Evolutionary conservation across 208 protist species (phyloP).

Genomic region (Novymonas esmeraldas): DNA sequence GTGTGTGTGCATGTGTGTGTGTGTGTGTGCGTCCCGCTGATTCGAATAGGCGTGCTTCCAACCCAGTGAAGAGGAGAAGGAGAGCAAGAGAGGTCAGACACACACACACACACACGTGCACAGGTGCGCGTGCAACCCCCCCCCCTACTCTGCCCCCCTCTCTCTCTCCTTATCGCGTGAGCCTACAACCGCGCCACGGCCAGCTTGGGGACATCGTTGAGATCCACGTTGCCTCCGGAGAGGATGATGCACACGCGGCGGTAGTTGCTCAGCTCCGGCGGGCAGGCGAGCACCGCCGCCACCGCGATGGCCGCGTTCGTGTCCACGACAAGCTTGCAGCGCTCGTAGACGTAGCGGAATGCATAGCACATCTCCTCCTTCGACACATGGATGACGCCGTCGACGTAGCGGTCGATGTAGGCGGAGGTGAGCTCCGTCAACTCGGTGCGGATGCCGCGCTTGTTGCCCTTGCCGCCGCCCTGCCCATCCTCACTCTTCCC

Average conservation of each 20-base stretch:
- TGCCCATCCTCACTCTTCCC: not conserved
- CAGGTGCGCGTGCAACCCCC: not conserved
- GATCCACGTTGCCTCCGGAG: slow-evolving; percentile 67
- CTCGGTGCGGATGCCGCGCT: slow-evolving; percentile 22
- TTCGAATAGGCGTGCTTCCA: no score
- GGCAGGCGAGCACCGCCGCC: slow-evolving; percentile 54
- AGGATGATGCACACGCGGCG: slow-evolving; percentile 53
- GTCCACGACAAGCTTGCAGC: slow-evolving; percentile 82
- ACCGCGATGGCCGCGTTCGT: slow-evolving; percentile 73
- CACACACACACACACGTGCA: not conserved
- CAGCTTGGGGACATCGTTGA: slow-evolving; percentile 44
- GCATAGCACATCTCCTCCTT: slow-evolving; percentile 57
- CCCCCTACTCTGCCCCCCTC: not conserved
- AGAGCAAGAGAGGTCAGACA: no score
- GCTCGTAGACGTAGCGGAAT: slow-evolving; percentile 81
- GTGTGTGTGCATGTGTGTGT: no score
- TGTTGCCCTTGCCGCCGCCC: slow-evolving; percentile 4
- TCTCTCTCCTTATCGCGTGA: slow-evolving; percentile 1
- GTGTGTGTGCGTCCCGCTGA: no score
- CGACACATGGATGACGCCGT: slow-evolving; percentile 65
- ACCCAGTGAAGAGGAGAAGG: no score
- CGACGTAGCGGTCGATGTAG: slow-evolving; percentile 58
- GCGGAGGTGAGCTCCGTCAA: slow-evolving; percentile 25
- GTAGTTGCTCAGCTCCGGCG: slow-evolving; percentile 44
- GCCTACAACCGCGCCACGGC: slow-evolving; percentile 39